These are phyloP conservation scores for Penicillium egyptiacum DNA, from an alignment of 495 filamentous ascomycete species.

Conservation along the genomic window DNA sequence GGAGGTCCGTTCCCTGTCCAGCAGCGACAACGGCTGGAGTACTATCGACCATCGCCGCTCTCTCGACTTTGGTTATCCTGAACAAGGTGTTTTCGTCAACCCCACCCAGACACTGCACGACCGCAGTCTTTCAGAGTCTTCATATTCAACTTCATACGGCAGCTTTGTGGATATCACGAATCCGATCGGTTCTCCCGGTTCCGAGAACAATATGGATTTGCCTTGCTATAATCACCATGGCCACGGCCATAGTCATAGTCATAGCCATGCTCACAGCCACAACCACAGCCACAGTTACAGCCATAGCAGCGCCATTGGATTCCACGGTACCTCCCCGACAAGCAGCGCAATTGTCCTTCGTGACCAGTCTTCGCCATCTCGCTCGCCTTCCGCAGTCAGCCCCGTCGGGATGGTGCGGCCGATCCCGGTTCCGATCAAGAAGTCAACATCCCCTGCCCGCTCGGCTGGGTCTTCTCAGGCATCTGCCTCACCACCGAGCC, in stretches of 20 bases:
- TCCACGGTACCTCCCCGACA: constrained; percentile 26
- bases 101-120: constrained; percentile 82
- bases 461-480: constrained; percentile 56
- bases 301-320: constrained; percentile 38
- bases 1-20: constrained; percentile 79
- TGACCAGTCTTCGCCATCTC: constrained; percentile 45
- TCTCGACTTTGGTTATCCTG: constrained; percentile 52
- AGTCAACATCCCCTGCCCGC: constrained; percentile 57
- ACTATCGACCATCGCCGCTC: constrained; percentile 64
- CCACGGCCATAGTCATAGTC: constrained; percentile 29
- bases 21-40: constrained; percentile 83
- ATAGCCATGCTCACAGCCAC: constrained; percentile 15
- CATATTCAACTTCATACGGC: constrained; percentile 69
- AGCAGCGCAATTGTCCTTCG: constrained; percentile 43
- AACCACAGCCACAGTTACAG: constrained; percentile 22
- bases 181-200: constrained; percentile 67
- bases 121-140: constrained; percentile 81
- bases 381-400: constrained; percentile 58
- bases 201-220: constrained; percentile 64
- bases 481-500: constrained; percentile 64
- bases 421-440: constrained; percentile 67
- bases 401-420: constrained; percentile 64
- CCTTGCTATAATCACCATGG: constrained; percentile 44
- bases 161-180: constrained; percentile 79
- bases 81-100: constrained; percentile 72